Percentiles rank a stretch among this genome's conserved stretches.
These are phyloP conservation scores for Eragrostis tef DNA, from an alignment of 202 grass and related monocot species.

Conservation along the genomic window DNA sequence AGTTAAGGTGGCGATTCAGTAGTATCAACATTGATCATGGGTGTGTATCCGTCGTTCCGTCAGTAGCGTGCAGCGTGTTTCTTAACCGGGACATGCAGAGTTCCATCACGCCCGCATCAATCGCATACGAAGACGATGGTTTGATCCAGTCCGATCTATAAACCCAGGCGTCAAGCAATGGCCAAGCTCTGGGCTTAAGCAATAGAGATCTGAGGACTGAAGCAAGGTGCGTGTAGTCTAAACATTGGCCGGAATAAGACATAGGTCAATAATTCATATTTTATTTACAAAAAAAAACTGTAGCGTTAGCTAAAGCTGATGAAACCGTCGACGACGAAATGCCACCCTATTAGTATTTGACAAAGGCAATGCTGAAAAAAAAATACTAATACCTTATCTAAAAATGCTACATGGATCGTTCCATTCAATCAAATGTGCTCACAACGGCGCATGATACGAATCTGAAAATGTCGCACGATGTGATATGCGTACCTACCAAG, in stretches of 20 bases:
- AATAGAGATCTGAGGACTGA: background rate
- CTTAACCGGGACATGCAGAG: background rate
- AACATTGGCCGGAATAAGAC: background rate
- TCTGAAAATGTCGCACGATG: background rate
- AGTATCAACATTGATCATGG: too few species aligned
- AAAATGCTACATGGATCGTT: too few species aligned
- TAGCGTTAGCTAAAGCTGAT: too few species aligned
- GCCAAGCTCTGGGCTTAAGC: slow-evolving; percentile 16
- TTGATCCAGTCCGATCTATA: slow-evolving; percentile 6
- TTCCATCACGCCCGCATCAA: background rate
- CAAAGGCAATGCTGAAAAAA: too few species aligned
- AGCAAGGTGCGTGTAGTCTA: background rate
- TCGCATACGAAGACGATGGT: background rate
- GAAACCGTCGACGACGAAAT: too few species aligned
- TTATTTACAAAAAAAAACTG: too few species aligned
- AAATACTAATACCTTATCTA: too few species aligned
- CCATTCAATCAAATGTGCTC: background rate
- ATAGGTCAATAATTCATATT: too few species aligned
- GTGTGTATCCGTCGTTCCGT: too few species aligned
- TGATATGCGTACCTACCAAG: background rate
- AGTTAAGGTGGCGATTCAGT: too few species aligned
- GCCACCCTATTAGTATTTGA: too few species aligned
- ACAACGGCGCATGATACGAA: background rate
- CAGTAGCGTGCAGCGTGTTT: too few species aligned
- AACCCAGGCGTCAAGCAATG: slow-evolving; percentile 47